Percentiles rank a stretch among this genome's conserved stretches.
Evolutionary conservation across 805 yeast genomes (phyloP).

Genomic region (Blastobotrys terrestris): DNA sequence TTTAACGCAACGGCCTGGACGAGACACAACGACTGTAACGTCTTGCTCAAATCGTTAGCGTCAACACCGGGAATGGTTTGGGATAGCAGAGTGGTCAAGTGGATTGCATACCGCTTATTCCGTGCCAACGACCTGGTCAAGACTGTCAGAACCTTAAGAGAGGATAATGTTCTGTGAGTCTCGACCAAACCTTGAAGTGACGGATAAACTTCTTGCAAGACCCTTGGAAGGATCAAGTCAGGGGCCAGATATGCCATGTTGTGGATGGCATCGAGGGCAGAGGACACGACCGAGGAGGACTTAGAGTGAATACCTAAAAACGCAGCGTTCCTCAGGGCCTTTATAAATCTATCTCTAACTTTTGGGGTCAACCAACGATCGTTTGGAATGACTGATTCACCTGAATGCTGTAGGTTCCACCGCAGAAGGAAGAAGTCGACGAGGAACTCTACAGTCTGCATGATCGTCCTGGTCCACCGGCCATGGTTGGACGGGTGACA

Average conservation of each 20-base stretch:
- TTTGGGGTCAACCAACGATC: slow-evolving; percentile 16
- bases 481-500: slow-evolving; percentile 93
- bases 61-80: slow-evolving; percentile 78
- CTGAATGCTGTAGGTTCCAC: slow-evolving; percentile 31
- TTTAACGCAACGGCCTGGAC: slow-evolving; percentile 65
- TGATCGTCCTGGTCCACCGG: slow-evolving; percentile 69
- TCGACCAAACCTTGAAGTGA: slow-evolving; percentile 38
- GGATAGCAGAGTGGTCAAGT: slow-evolving; percentile 65
- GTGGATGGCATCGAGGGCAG: slow-evolving; percentile 53
- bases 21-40: slow-evolving; percentile 60
- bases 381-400: slow-evolving; percentile 26
- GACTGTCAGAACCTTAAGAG: slow-evolving; percentile 60
- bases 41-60: slow-evolving; percentile 73
- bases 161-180: slow-evolving; percentile 71
- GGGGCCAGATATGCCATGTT: slow-evolving; percentile 63
- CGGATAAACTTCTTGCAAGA: slow-evolving; percentile 56
- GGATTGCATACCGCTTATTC: slow-evolving; percentile 63
- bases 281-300: slow-evolving; percentile 46
- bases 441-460: slow-evolving; percentile 57
- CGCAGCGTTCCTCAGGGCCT: slow-evolving; percentile 49
- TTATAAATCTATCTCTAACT: slow-evolving; percentile 40
- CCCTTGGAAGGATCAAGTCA: slow-evolving; percentile 30
- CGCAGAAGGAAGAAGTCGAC: slow-evolving; percentile 34
- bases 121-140: slow-evolving; percentile 61
- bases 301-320: slow-evolving; percentile 77